A percentile compares a stretch with the other conserved stretches of the same genome.
phyloP scores from a whole-genome alignment of 2,329 filamentous ascomycete genomes.

The Aspergillus transmontanensis region DNA sequence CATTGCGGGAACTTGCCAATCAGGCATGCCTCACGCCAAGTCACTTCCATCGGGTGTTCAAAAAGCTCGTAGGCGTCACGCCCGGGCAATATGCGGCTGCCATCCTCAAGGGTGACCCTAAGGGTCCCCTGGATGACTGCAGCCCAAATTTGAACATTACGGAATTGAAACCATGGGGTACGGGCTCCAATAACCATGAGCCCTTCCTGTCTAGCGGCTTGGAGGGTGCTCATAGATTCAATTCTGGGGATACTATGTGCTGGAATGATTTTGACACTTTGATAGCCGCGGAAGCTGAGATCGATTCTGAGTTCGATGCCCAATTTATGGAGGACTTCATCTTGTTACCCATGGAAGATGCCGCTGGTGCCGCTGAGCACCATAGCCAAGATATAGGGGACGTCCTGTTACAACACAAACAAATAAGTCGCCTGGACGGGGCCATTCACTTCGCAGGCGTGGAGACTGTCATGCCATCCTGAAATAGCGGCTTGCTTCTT shows the following conservation, averaged over 20 bases:
- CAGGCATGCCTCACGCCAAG: conserved; percentile 53
- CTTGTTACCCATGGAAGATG: background rate
- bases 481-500: background rate
- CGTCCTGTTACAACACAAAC: background rate
- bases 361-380: background rate
- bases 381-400: background rate
- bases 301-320: background rate
- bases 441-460: background rate
- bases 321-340: background rate
- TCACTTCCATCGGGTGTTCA: conserved; percentile 60
- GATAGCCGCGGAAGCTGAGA: conserved; percentile 31
- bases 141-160: background rate
- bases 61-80: conserved; percentile 53
- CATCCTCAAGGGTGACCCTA: conserved; percentile 2
- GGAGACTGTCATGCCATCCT: background rate
- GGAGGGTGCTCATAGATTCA: background rate
- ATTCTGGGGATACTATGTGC: conserved; percentile 3
- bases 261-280: conserved; percentile 44
- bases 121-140: conserved; percentile 2
- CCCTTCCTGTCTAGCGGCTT: background rate
- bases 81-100: conserved; percentile 44
- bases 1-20: conserved; percentile 49
- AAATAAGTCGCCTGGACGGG: background rate
- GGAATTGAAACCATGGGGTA: background rate
- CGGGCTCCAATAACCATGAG: background rate